These are phyloP conservation scores for Neoboletus brunneissimus DNA, from an alignment of 768 basidiomycete genomes.

Conservation along the genomic window DNA sequence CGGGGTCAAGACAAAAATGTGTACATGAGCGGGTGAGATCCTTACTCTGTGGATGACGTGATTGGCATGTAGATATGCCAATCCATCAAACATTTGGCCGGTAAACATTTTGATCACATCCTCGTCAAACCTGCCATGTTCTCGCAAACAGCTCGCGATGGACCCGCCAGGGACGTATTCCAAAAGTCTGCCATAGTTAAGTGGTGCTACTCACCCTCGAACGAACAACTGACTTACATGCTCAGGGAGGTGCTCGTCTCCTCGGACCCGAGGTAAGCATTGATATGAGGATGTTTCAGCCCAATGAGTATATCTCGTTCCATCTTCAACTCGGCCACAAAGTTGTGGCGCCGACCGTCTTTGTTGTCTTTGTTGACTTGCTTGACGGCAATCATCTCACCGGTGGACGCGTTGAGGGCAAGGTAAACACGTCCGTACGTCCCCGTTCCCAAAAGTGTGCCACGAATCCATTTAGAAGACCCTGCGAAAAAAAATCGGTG, in stretches of 20 bases:
- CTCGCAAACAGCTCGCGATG: constrained; percentile 77
- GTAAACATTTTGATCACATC: constrained; percentile 88
- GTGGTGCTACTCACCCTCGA: not conserved
- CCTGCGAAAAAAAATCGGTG: constrained; percentile 39
- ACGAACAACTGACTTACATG: constrained; percentile 57
- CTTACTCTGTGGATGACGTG: constrained; percentile 86
- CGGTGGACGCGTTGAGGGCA: constrained; percentile 89
- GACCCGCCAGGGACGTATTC: constrained; percentile 98
- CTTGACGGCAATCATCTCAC: constrained; percentile 98
- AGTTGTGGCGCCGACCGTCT: constrained; percentile 73
- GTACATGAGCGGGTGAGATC: constrained; percentile 2
- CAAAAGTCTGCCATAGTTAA: constrained; percentile 62
- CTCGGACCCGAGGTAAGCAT: constrained; percentile 91
- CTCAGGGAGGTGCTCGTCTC: constrained; percentile 79
- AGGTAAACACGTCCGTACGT: constrained; percentile 94
- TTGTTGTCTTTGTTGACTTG: constrained; percentile 92
- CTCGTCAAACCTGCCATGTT: constrained; percentile 86
- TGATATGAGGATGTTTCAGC: constrained; percentile 91
- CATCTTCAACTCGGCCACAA: constrained; percentile 83
- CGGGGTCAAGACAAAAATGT: not conserved
- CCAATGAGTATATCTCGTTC: constrained; percentile 93
- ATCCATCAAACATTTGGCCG: constrained; percentile 77
- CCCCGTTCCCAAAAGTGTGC: constrained; percentile 90
- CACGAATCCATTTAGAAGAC: constrained; percentile 94
- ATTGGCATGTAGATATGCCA: constrained; percentile 86